Evolutionary conservation across 2,329 filamentous ascomycete genomes (phyloP).

Genomic region (Thelonectria rubi): DNA sequence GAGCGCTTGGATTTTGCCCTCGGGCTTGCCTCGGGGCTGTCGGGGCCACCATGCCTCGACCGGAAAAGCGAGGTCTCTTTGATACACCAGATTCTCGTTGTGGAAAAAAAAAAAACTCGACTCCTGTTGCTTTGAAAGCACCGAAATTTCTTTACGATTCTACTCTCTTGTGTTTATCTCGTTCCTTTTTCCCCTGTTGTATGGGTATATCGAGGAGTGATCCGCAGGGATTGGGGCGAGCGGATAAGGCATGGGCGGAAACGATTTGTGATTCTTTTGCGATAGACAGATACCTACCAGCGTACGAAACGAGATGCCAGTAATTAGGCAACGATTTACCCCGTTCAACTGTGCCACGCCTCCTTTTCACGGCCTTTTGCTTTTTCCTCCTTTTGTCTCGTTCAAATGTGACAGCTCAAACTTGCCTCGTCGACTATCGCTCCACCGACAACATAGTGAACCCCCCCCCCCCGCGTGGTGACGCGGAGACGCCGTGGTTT

Average conservation of each 20-base stretch:
- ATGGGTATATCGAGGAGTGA: constrained; percentile 4
- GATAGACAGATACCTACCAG: constrained; percentile 19
- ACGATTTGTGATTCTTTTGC: constrained; percentile 8
- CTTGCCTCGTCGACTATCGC: background rate
- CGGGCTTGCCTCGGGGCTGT: constrained; percentile 43
- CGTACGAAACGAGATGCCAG: constrained; percentile 20
- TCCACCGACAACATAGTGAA: background rate
- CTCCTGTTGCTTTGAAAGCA: constrained; percentile 36
- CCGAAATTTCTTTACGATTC: constrained; percentile 27
- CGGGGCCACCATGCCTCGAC: constrained; percentile 34
- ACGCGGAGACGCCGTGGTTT: constrained; percentile 14
- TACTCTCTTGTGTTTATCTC: constrained; percentile 18
- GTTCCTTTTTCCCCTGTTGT: constrained; percentile 6
- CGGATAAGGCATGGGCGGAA: background rate
- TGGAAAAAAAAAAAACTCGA: constrained; percentile 41
- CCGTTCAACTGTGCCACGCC: background rate
- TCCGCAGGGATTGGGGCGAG: constrained; percentile 11
- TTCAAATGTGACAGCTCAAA: background rate
- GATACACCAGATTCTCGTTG: constrained; percentile 34
- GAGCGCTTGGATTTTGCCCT: constrained; percentile 45
- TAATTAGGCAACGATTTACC: constrained; percentile 13
- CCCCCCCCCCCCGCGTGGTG: background rate
- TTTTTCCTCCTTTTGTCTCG: background rate
- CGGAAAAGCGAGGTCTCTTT: constrained; percentile 39
- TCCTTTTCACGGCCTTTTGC: background rate